Percentiles rank a stretch among this genome's conserved stretches.
phyloP scores from a whole-genome alignment of 768 basidiomycete genomes.

The Mycena epipterygia region DNA sequence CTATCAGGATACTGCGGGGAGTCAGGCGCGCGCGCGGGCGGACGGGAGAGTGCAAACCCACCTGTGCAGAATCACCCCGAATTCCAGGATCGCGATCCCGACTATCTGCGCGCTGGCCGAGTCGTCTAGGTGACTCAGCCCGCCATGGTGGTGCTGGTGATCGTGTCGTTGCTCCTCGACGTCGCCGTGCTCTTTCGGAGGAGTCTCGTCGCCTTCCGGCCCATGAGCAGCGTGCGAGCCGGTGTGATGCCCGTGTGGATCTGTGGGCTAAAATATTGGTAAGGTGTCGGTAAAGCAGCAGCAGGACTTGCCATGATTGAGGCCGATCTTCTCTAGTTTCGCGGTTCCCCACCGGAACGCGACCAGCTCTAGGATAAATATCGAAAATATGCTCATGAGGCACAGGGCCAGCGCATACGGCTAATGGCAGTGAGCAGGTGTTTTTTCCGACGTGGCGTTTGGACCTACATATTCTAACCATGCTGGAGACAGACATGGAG shows the following conservation, averaged over 20 bases:
- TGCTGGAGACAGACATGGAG: conserved; percentile 75
- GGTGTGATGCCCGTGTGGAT: conserved; percentile 75
- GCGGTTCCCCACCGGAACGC: conserved; percentile 91
- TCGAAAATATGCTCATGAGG: conserved; percentile 84
- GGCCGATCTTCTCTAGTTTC: conserved; percentile 75
- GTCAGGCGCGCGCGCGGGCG: background rate
- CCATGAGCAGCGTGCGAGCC: conserved; percentile 79
- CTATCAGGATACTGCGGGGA: conserved; percentile 79
- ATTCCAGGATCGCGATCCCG: conserved; percentile 93
- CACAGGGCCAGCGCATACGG: conserved; percentile 88
- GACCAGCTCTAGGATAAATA: conserved; percentile 89
- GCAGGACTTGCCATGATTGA: conserved; percentile 65
- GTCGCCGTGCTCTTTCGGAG: conserved; percentile 18
- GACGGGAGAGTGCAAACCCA: conserved; percentile 31
- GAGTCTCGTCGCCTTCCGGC: conserved; percentile 61
- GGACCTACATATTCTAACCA: conserved; percentile 84
- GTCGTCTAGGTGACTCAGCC: conserved; percentile 51
- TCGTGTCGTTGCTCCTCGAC: conserved; percentile 16
- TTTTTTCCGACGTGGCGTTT: background rate
- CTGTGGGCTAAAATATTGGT: conserved; percentile 47
- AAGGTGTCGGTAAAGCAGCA: conserved; percentile 8
- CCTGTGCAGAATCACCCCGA: conserved; percentile 93
- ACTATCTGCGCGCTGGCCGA: conserved; percentile 76
- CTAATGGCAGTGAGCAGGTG: conserved; percentile 53
- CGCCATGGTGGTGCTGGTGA: conserved; percentile 46